Evolutionary conservation across 345 rosid species (phyloP).

Genomic region (Mangifera indica): DNA sequence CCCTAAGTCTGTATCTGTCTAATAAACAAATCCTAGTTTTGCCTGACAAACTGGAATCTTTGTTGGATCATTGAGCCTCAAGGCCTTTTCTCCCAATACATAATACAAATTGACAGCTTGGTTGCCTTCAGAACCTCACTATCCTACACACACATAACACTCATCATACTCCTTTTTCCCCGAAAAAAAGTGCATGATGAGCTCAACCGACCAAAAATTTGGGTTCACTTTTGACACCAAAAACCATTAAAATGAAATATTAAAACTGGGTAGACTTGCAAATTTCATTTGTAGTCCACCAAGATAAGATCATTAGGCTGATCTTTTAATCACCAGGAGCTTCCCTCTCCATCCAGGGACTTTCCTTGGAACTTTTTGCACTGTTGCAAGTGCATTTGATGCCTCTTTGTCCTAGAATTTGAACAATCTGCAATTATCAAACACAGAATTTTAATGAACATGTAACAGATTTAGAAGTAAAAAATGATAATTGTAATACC

Average conservation of each 20-base stretch:
- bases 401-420: constrained; percentile 8
- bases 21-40: constrained; percentile 24
- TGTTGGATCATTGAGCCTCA: constrained; percentile 41
- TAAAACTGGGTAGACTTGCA: constrained; percentile 19
- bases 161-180: constrained; percentile 39
- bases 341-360: constrained; percentile 38
- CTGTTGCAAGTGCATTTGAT: constrained; percentile 14
- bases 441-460: neutral
- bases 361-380: constrained; percentile 9
- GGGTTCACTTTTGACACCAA: constrained; percentile 30
- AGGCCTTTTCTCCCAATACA: constrained; percentile 27
- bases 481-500: constrained; percentile 28
- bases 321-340: constrained; percentile 24
- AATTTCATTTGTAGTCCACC: constrained; percentile 22
- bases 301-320: constrained; percentile 15
- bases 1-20: constrained; percentile 36
- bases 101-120: constrained; percentile 42
- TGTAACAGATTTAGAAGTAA: neutral
- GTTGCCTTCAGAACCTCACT: constrained; percentile 32
- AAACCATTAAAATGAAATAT: constrained; percentile 1
- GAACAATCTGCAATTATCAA: constrained; percentile 27
- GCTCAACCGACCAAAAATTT: constrained; percentile 37
- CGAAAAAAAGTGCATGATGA: constrained; percentile 32
- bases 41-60: constrained; percentile 61
- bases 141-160: constrained; percentile 58